Percentiles rank a stretch among this genome's conserved stretches.
Conservation (phyloP, 768 basidiomycete species). For the Pleurotus citrinopileatus region DNA sequence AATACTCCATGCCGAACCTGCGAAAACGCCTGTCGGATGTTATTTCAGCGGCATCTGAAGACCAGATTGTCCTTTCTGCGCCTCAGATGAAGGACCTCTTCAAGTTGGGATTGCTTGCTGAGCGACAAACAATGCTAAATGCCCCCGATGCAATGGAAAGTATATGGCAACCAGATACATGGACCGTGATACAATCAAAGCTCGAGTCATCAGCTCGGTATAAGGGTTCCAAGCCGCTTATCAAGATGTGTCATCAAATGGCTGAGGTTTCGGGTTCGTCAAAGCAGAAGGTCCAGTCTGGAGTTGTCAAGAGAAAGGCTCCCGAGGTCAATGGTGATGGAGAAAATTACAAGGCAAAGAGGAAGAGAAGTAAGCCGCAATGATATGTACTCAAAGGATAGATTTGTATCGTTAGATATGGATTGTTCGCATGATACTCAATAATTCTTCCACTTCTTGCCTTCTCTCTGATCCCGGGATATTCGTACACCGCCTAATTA, state of each 20-base stretch:
- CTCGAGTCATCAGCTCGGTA: conserved; percentile 56
- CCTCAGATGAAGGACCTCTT: conserved; percentile 77
- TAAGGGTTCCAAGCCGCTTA: conserved; percentile 58
- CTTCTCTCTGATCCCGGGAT: neutral
- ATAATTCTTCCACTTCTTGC: neutral
- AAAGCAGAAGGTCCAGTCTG: conserved; percentile 23
- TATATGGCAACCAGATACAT: conserved; percentile 60
- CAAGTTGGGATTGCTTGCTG: conserved; percentile 61
- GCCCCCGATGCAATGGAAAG: conserved; percentile 25
- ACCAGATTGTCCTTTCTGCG: conserved; percentile 45
- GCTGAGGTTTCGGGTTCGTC: conserved; percentile 21
- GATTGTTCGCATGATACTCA: neutral
- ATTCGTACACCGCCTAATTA: neutral
- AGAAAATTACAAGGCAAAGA: conserved; percentile 15
- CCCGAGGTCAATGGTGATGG: conserved; percentile 23
- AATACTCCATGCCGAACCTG: conserved; percentile 48
- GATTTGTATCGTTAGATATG: neutral
- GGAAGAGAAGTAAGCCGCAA: conserved; percentile 27
- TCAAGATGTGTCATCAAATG: conserved; percentile 66
- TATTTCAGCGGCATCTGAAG: conserved; percentile 46
- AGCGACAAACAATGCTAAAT: conserved; percentile 58
- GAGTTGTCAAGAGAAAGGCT: conserved; percentile 32
- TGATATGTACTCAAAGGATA: neutral
- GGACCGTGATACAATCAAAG: conserved; percentile 46
- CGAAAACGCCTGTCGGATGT: conserved; percentile 47